phyloP scores from a whole-genome alignment of 768 basidiomycete genomes.

The Phanerochaete carnosa region DNA sequence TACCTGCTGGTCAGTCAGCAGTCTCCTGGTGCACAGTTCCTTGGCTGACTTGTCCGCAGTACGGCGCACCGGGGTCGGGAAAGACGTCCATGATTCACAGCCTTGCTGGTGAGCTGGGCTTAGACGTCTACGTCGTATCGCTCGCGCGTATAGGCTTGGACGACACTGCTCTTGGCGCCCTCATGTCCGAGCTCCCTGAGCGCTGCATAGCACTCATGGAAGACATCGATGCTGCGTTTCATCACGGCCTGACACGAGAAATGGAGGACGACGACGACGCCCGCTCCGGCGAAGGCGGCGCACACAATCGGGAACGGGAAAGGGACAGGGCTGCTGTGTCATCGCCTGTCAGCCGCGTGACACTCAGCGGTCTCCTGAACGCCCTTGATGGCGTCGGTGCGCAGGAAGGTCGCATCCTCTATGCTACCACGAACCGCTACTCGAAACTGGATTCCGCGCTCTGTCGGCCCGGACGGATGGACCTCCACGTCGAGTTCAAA shows the following conservation, averaged over 20 bases:
- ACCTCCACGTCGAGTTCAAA: slow-evolving; percentile 74
- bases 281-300: not conserved
- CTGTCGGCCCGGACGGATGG: slow-evolving; percentile 77
- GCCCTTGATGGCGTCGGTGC: slow-evolving; percentile 79
- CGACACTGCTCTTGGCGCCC: slow-evolving; percentile 52
- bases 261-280: slow-evolving; percentile 1
- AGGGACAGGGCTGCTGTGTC: slow-evolving; percentile 1
- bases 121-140: slow-evolving; percentile 72
- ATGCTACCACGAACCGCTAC: slow-evolving; percentile 79
- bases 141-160: slow-evolving; percentile 62
- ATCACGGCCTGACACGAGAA: slow-evolving; percentile 31
- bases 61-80: slow-evolving; percentile 74
- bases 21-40: not conserved
- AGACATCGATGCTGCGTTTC: slow-evolving; percentile 80
- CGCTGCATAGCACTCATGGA: slow-evolving; percentile 78
- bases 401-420: slow-evolving; percentile 78
- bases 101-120: slow-evolving; percentile 71
- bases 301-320: no score
- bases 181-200: slow-evolving; percentile 64
- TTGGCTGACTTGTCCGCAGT: slow-evolving; percentile 29
- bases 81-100: slow-evolving; percentile 78
- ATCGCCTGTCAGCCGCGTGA: slow-evolving; percentile 37
- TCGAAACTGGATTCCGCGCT: slow-evolving; percentile 68
- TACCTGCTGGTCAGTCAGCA: slow-evolving; percentile 54
- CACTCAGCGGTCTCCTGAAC: slow-evolving; percentile 72